Evolutionary conservation across 495 filamentous ascomycete genomes (phyloP).

Genomic region (Platismatia glauca): DNA sequence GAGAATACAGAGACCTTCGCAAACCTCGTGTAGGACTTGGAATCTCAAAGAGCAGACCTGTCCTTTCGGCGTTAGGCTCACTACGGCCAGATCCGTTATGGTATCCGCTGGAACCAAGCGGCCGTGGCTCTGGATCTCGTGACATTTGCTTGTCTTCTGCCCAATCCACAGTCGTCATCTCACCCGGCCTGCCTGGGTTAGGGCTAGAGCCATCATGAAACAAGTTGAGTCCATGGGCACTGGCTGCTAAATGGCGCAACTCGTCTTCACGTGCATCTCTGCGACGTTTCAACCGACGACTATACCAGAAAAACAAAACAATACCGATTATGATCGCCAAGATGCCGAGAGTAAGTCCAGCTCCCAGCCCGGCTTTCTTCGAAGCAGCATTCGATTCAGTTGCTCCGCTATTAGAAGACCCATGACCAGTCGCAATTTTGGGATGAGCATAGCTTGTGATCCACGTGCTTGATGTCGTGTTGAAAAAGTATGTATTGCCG

Average conservation of each 20-base stretch:
- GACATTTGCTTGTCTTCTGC: conserved; percentile 4
- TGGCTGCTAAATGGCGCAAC: conserved; percentile 43
- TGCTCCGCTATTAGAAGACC: conserved; percentile 1
- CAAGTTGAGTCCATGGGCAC: conserved; percentile 38
- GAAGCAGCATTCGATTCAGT: conserved; percentile 29
- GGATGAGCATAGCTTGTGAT: conserved; percentile 58
- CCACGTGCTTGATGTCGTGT: conserved; percentile 69
- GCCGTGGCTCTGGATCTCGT: neutral
- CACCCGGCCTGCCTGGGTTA: conserved; percentile 25
- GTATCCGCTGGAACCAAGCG: neutral
- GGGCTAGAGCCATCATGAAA: conserved; percentile 11
- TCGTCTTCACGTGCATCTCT: conserved; percentile 43
- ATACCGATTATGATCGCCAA: conserved; percentile 43
- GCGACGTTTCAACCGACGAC: conserved; percentile 40
- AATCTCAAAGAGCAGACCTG: conserved; percentile 46
- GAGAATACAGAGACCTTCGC: conserved; percentile 37
- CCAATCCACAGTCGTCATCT: conserved; percentile 20
- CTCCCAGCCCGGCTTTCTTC: conserved; percentile 58
- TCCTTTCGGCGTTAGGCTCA: conserved; percentile 41
- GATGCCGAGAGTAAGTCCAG: conserved; percentile 64
- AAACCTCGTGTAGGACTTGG: conserved; percentile 46
- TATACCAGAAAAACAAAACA: conserved; percentile 50
- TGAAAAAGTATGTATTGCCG: conserved; percentile 57
- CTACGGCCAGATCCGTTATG: conserved; percentile 20
- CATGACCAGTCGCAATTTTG: conserved; percentile 3